Base-by-base conservation (phyloP, 805 yeast genomes). In the Candida berthetii region DNA sequence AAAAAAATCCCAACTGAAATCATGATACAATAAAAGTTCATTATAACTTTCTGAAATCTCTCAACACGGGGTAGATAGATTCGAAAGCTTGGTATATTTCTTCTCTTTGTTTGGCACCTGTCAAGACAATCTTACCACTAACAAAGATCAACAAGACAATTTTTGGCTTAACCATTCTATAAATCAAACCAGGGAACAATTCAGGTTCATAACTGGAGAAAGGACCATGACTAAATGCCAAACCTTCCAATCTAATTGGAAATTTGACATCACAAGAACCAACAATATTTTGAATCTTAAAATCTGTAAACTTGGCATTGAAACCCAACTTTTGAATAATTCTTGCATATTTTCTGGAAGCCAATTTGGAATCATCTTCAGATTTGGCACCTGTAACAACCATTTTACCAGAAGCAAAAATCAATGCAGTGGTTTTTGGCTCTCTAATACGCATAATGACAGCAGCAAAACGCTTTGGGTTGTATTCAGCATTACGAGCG, bases 331-430 rank as follows among this genome's bases (percentile, higher is more conserved):
- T 93, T 64, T 93, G 99, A 51, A 93, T 93, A 58, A 93, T 93
- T 71, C 99, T 82, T 2, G 99, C 99, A 57, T 93, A 93, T 63
- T 93, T 93, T 68, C 99, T 80, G 17, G 96, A 88, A 1, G 99
- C 99, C 50, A 93, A 74, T 64, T 93, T 93, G n/a, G 97, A 88
- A 61, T 93, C 98, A 61, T 93, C 98, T 64, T 93, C 99, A 31
- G 96, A 85, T 65, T 93, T 93, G 19, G 99, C 99, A 77, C 99
- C 99, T 25, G 98, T 93, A 14, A 93, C 99, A 52, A 93, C 99
- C 99, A 93, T 93, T 65, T 93, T 93, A 57, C 99, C 99, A 2
- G 97, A 89, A 2, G 99, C 99, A 64, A 93, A 93, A 50, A 93
- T 93, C 52, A 93, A 73, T 0, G 99, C 98, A 2, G 99, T 93